Evolutionary conservation across 805 yeast species (phyloP), one percentile per base, ranked within the genome.

Genomic region (Cyberlindnera misumaiensis): DNA sequence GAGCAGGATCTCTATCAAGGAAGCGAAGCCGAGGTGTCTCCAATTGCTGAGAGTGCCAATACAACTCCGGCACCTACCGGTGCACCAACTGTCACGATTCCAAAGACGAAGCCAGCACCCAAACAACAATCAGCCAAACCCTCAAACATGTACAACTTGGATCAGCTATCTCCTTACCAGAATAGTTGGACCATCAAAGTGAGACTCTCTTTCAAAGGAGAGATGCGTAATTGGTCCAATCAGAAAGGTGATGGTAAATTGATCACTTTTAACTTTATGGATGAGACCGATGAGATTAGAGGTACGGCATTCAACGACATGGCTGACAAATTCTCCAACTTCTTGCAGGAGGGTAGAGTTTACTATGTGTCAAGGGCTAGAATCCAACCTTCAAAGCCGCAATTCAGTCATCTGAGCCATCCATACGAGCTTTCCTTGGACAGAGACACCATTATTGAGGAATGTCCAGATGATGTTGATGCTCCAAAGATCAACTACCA

Each of bases 251-350:
- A 81, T 46, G 98, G 98, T 39, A 84, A 85, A 60, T 71, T 93
- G 43, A 88, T 93, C 67, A 83, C 82, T 51, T 85, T 87, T 24
- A 86, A 87, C 50, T 77, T 93, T 42, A 64, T 90, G 41, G 98
- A 93, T 58, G 95, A 93, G 58, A 83, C 96, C 5, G 96, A 93
- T 53, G 97, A 93, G 65, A 93, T 93, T 51, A 75, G 93, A 54
- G 97, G 96, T 10, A 88, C 97, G 3, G 96, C 93, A 2, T 93
- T 93, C 63, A 85, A 84, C 59, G 90, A 86, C 28, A 73, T 75
- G 51, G 96, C 90, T 11, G 95, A 84, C 43, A 78, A 76, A 56
- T 83, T 75, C 56, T 80, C 75, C 64, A 84, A 82, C 49, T 53
- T 78, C 24, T 63, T 93, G 36, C 84, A 84, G 59, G 97, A 88